Evolutionary conservation across 1,139 yeast species (phyloP).

Genomic region (Pichia sp.): DNA sequence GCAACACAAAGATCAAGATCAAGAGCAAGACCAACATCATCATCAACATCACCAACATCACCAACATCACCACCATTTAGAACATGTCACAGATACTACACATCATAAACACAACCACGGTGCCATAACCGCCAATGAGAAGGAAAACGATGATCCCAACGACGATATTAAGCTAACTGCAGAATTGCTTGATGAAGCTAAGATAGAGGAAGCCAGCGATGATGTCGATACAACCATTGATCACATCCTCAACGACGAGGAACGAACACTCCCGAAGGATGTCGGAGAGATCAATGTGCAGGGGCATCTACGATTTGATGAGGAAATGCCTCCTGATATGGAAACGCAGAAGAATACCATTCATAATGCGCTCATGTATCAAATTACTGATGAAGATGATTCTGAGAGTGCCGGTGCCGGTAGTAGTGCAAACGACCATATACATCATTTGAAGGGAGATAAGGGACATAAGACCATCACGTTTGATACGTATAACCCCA

Average conservation of each 20-base stretch:
- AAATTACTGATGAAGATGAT: neutral
- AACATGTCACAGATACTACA: too few relatives aligned
- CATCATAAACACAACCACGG: too few relatives aligned
- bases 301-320: slow-evolving; percentile 16
- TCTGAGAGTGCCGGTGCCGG: neutral
- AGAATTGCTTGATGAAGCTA: too few relatives aligned
- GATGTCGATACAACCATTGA: slow-evolving; percentile 7
- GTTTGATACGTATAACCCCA: slow-evolving; percentile 23
- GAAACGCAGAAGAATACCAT: slow-evolving; percentile 26
- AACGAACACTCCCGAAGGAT: slow-evolving; percentile 13
- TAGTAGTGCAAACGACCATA: neutral
- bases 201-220: slow-evolving; percentile 8
- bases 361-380: slow-evolving; percentile 24
- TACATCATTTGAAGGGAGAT: neutral
- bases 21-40: too few relatives aligned
- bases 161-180: too few relatives aligned
- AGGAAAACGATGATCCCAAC: too few relatives aligned
- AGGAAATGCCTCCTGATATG: slow-evolving; percentile 18
- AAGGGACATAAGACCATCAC: slow-evolving; percentile 10
- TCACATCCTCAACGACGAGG: slow-evolving; percentile 5
- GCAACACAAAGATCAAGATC: too few relatives aligned
- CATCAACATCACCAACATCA: too few relatives aligned
- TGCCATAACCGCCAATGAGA: too few relatives aligned
- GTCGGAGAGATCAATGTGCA: slow-evolving; percentile 13
- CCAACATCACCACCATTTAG: too few relatives aligned